Conservation (phyloP, 306 rosid genomes). For the Lithocarpus polystachyus region DNA sequence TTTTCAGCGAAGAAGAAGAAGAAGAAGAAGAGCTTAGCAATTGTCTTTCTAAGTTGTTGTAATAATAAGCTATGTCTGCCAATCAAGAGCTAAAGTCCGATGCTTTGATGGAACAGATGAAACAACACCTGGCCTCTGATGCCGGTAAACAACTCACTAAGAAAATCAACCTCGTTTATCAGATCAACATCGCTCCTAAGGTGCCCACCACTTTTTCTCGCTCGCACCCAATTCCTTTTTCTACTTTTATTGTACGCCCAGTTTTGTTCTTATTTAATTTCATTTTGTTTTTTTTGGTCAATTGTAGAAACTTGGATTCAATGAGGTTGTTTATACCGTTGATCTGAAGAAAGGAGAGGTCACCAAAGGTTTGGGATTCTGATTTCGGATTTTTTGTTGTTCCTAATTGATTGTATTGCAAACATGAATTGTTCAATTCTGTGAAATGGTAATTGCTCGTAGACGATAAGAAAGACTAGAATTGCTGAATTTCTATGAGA, state of each 20-base stretch:
- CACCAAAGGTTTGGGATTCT: constrained; percentile 54
- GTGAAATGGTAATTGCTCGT: no score
- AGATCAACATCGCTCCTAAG: constrained; percentile 86
- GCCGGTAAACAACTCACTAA: constrained; percentile 55
- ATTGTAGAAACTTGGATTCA: constrained; percentile 73
- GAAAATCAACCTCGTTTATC: constrained; percentile 74
- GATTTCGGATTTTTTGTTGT: not conserved
- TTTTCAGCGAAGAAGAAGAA: not conserved
- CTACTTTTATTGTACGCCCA: not conserved
- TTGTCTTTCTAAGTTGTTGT: not conserved
- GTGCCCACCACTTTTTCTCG: constrained; percentile 23
- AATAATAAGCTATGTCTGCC: constrained; percentile 30
- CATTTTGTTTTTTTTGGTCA: not conserved
- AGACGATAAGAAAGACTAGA: no score
- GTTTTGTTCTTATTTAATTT: not conserved
- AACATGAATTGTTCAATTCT: no score
- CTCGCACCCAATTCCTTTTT: not conserved
- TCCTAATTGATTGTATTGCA: not conserved
- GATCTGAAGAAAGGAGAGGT: constrained; percentile 93
- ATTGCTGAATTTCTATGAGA: no score
- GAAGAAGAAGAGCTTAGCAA: not conserved
- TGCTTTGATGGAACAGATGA: constrained; percentile 70
- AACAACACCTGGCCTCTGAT: constrained; percentile 64
- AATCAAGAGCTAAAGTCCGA: constrained; percentile 56
- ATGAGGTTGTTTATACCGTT: constrained; percentile 67